Base-by-base conservation (phyloP, 495 filamentous ascomycete genomes). In the Talaromyces ruber region DNA sequence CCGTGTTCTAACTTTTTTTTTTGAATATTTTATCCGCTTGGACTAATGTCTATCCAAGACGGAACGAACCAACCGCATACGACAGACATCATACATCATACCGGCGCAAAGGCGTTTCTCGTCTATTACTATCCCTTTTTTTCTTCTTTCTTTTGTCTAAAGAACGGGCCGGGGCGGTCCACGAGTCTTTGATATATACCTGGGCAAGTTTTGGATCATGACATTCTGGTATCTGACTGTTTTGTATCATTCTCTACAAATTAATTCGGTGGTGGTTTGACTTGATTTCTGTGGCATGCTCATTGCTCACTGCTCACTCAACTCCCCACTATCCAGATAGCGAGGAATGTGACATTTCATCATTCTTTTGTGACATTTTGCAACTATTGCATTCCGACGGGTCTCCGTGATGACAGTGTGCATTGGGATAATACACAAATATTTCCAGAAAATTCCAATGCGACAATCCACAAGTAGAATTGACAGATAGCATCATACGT, bases 91-190 rank as follows among this genome's bases (percentile, higher is more conserved):
- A 34, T 34, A 22, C 29, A 57, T 57, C n/a, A 57, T 53, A 53
- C 11, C n/a, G 54, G 54, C 54, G 54, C 54, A 57, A 18, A 25
- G 54, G 54, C 26, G 54, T 57, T 57, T 30, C 16, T 57, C 29
- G 16, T 57, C 54, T 53, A 25, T 53, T 53, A 34, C 24, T 57
- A 6, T 57, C 54, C 28, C 22, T 29, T 6, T 6, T 12, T 32
- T 18, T 32, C 26, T 14, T 29, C 18, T 28, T 55, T 57, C 54
- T 57, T 34, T 57, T 57, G 24, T 53, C 14, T 28, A 53, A 53
- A 53, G 21, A 34, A 57, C 26, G n/a, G 54, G 54, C 26, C 24
- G 26, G 29, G 54, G 54, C 21, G 54, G 54, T 57, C 8, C 50
- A 26, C 43, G 43, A 47, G 43, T 28, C 51, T 28, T 54, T 54